These are phyloP conservation scores for Microcos paniculata DNA, from an alignment of 345 rosid species.

Conservation along the genomic window DNA sequence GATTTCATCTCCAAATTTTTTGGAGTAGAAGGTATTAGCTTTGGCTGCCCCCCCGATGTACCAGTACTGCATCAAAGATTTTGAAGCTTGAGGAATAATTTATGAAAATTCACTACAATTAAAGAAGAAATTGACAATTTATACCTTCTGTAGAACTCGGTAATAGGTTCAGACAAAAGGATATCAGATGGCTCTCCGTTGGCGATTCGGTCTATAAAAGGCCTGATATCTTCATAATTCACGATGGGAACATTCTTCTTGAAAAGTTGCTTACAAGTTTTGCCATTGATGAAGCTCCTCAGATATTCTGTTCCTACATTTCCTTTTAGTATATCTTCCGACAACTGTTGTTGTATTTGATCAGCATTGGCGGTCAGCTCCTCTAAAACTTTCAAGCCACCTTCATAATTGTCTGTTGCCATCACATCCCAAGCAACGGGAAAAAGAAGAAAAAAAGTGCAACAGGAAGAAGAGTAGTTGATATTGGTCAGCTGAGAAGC, in stretches of 20 bases:
- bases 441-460: no score
- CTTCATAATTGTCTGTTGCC: no score
- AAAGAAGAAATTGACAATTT: no score
- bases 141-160: no score
- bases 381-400: background rate
- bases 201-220: background rate
- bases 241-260: slow-evolving; percentile 58
- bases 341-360: slow-evolving; percentile 31
- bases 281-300: slow-evolving; percentile 33
- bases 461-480: no score
- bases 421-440: no score
- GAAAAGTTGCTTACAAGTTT: slow-evolving; percentile 41
- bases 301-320: slow-evolving; percentile 57
- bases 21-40: slow-evolving; percentile 27
- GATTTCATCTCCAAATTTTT: background rate
- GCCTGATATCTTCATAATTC: slow-evolving; percentile 52
- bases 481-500: no score
- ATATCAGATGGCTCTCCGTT: background rate
- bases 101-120: no score
- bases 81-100: no score
- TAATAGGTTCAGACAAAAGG: slow-evolving; percentile 48
- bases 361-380: background rate
- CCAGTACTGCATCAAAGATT: slow-evolving; percentile 53
- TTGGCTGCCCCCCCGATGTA: slow-evolving; percentile 66
- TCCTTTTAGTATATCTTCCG: slow-evolving; percentile 37